Base-by-base conservation (phyloP, 2,329 filamentous ascomycete species). In the Talaromyces amestolkiae region DNA sequence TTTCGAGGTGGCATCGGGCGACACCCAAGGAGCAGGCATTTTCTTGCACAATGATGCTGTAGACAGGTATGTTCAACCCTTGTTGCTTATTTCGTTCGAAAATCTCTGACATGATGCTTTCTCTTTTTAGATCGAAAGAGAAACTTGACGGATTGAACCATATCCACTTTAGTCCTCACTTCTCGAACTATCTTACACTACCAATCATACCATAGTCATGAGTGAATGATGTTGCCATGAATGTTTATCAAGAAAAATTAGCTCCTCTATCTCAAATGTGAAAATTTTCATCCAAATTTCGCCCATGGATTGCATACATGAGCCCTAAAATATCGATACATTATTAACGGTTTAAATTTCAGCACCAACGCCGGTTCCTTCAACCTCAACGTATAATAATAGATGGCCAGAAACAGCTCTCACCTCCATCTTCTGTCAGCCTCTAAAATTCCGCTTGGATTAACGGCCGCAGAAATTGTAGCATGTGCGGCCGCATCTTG, bases 81-180 rank as follows among this genome's bases (percentile, higher is more conserved):
- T 31, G 11, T 59, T 59, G 13, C 22, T 5, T 33, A 33, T 45
- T 24, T 11, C 3, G 27, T 43, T 7, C n/a, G 10, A 13, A 24
- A 3, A 6, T 59, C 63, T n/a, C 27, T 47, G 33, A 64, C 45
- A 51, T 19, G 1, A 17, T 19, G 17, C n/a, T 24, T 24, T 10
- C 11, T 13, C 35, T n/a, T 13, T 53, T 8, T 60, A 79, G 81
- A 63, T 78, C 79, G 4, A 74, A 79, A 65, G 76, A 78, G 66
- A 78, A 75, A 58, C 78, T 85, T 67, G 75, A 76, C 1, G 83
- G 83, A 0, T 68, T 76, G 66, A 85, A 84, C 71, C 78, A 82
- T 70, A 72, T 84, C 58, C 80, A 83, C 64, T 84, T 84, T 68
- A 77, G 81, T 3, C 74, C 74, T 35, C 73, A 76, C 65, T 77